Evolutionary conservation across 2,329 filamentous ascomycete species (phyloP).

Genomic region (Sordariomycetes sp.): DNA sequence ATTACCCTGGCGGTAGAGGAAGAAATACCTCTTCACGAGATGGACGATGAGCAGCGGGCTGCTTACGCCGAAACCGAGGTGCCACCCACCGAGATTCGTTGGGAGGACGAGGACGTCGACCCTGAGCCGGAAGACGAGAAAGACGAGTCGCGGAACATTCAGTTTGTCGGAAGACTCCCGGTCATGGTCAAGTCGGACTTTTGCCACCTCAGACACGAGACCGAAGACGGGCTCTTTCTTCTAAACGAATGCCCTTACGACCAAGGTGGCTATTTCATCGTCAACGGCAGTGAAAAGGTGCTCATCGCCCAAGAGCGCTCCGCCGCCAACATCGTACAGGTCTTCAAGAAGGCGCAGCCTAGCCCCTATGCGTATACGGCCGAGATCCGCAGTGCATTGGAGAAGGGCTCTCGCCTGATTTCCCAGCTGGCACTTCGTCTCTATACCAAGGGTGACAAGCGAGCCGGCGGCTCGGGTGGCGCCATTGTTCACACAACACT

Average conservation of each 20-base stretch:
- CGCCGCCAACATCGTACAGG: constrained; percentile 96
- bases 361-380: constrained; percentile 87
- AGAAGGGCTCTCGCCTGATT: constrained; percentile 90
- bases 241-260: constrained; percentile 97
- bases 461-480: constrained; percentile 60
- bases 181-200: constrained; percentile 98
- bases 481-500: constrained; percentile 83
- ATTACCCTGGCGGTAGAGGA: constrained; percentile 73
- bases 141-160: constrained; percentile 51
- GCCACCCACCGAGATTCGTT: constrained; percentile 42
- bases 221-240: constrained; percentile 75
- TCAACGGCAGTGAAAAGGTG: constrained; percentile 98
- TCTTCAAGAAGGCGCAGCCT: constrained; percentile 95
- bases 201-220: constrained; percentile 74
- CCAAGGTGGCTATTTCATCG: constrained; percentile 96
- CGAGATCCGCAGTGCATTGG: constrained; percentile 89
- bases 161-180: constrained; percentile 90
- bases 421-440: constrained; percentile 88
- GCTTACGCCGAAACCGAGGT: constrained; percentile 42
- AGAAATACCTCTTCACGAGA: constrained; percentile 50
- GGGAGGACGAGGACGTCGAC: constrained; percentile 41
- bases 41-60: constrained; percentile 50
- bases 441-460: constrained; percentile 66
- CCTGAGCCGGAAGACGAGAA: constrained; percentile 23
- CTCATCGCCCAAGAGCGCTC: constrained; percentile 95